Evolutionary conservation across 345 rosid species (phyloP).

Genomic region (Litchi chinensis): DNA sequence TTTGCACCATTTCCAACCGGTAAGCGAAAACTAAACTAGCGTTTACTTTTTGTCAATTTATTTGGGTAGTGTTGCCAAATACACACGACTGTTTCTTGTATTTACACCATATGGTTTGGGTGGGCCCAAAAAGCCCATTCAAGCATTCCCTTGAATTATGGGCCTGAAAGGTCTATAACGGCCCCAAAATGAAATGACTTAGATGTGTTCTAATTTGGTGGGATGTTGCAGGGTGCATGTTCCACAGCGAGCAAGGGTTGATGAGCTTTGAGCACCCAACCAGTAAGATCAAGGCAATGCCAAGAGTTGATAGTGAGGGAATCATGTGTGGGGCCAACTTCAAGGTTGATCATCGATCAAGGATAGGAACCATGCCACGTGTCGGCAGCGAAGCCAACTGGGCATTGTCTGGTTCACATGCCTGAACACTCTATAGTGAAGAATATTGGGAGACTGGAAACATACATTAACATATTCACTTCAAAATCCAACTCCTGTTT

Average conservation of each 20-base stretch:
- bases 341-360: constrained; percentile 60
- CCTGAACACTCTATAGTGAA: not conserved
- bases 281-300: constrained; percentile 61
- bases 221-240: constrained; percentile 55
- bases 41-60: no score
- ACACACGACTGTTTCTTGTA: not conserved
- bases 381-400: constrained; percentile 78
- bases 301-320: constrained; percentile 73
- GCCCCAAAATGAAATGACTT: not conserved
- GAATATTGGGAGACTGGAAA: not conserved
- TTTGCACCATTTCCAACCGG: constrained; percentile 69
- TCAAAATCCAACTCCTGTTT: not conserved
- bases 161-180: not conserved
- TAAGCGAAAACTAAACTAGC: not conserved
- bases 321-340: constrained; percentile 73
- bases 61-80: not conserved
- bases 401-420: constrained; percentile 54
- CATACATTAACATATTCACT: not conserved
- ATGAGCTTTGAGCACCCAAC: constrained; percentile 69
- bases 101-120: no score
- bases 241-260: constrained; percentile 59
- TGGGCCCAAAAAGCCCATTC: not conserved
- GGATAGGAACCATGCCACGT: constrained; percentile 50
- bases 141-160: no score
- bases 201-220: not conserved